phyloP scores from a whole-genome alignment of 139 green algal species.

The Desmodesmus armatus region DNA sequence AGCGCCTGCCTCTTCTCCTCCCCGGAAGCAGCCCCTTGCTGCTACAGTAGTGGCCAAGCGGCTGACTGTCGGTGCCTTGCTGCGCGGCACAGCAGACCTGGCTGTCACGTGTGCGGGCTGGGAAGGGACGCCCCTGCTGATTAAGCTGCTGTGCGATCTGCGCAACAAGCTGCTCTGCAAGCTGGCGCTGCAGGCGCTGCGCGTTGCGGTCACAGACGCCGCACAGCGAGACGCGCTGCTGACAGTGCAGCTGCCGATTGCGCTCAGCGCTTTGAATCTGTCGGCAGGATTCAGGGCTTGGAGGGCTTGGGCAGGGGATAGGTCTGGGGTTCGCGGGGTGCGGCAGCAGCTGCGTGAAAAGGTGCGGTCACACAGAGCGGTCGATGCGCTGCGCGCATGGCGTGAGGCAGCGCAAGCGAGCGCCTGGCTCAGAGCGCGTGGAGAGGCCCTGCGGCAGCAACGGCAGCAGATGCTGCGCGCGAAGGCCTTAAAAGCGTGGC shows the following conservation, averaged over 20 bases:
- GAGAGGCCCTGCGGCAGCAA: constrained; percentile 9
- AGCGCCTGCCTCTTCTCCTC: too few species aligned
- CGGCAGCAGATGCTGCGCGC: neutral
- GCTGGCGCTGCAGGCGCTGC: neutral
- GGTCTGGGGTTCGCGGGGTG: too few species aligned
- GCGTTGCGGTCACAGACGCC: neutral
- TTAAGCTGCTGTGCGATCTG: constrained; percentile 17
- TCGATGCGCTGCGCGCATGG: neutral
- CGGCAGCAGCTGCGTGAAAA: too few species aligned
- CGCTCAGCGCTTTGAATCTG: neutral
- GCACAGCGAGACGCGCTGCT: neutral
- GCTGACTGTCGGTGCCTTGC: constrained; percentile 3
- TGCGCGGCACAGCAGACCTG: neutral
- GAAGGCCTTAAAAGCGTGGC: neutral
- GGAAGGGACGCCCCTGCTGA: constrained; percentile 13
- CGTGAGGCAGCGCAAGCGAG: constrained; percentile 3
- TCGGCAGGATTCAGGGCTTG: constrained; percentile 16
- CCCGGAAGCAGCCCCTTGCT: neutral
- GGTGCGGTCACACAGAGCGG: too few species aligned
- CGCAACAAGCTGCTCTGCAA: neutral
- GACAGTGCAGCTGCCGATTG: neutral
- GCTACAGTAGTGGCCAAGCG: constrained; percentile 6
- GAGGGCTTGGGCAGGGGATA: neutral
- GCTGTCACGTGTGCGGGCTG: neutral
- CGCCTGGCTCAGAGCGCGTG: too few species aligned